phyloP scores from a whole-genome alignment of 495 filamentous ascomycete genomes.

The Penicilliopsis zonata region DNA sequence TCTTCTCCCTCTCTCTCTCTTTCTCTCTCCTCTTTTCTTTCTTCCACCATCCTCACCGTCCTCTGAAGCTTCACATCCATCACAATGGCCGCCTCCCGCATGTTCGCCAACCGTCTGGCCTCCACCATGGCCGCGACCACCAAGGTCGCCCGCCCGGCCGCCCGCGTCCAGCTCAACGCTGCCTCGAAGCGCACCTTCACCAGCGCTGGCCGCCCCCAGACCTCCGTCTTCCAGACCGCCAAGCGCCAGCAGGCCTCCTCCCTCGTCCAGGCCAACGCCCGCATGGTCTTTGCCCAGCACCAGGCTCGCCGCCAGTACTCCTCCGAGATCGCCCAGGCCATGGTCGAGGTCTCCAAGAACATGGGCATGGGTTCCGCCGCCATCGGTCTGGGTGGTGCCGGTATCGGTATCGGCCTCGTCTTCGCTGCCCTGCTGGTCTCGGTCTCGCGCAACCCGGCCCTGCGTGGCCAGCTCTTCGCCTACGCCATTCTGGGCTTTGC shows the following conservation, averaged over 20 bases:
- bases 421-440: constrained; percentile 75
- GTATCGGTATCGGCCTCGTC: constrained; percentile 88
- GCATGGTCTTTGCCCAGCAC: constrained; percentile 48
- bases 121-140: constrained; percentile 56
- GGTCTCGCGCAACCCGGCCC: constrained; percentile 79
- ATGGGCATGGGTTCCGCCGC: constrained; percentile 75
- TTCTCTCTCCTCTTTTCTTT: constrained; percentile 23
- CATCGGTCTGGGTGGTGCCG: constrained; percentile 82
- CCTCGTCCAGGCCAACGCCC: constrained; percentile 48
- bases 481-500: constrained; percentile 92
- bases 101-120: constrained; percentile 61
- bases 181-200: constrained; percentile 60
- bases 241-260: constrained; percentile 56
- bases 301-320: constrained; percentile 59
- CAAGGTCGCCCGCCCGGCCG: constrained; percentile 60
- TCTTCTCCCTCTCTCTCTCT: constrained; percentile 17
- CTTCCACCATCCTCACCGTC: constrained; percentile 24
- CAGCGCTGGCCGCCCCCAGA: constrained; percentile 26
- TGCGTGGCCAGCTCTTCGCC: constrained; percentile 84
- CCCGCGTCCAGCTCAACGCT: constrained; percentile 45
- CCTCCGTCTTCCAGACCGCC: constrained; percentile 36
- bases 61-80: constrained; percentile 30
- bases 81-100: constrained; percentile 64
- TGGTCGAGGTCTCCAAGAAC: constrained; percentile 82
- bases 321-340: constrained; percentile 70